A percentile compares a stretch with the other conserved stretches of the same genome.
Conservation (phyloP, 148 eudicot species). For the Pouteria glomerata region DNA sequence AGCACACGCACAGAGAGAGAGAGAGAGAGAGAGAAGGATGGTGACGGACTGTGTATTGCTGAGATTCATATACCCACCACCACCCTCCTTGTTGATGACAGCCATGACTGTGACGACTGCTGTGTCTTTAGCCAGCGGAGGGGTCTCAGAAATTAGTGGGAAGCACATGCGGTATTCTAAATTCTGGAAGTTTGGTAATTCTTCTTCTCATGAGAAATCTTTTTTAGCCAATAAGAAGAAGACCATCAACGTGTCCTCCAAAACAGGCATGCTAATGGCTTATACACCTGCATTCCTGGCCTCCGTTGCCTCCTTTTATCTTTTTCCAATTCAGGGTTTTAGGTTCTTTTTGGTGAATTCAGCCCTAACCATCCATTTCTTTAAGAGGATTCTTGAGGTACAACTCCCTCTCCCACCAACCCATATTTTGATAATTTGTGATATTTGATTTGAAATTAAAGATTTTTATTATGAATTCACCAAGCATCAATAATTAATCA, state of each 20-base stretch:
- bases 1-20: no score
- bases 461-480: no score
- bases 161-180: conserved; percentile 41
- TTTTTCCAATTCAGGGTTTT: conserved; percentile 2
- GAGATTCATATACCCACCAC: conserved; percentile 26
- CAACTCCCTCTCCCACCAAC: neutral
- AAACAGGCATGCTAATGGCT: conserved; percentile 22
- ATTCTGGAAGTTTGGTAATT: conserved; percentile 14
- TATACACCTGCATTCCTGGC: conserved; percentile 29
- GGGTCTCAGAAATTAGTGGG: conserved; percentile 24
- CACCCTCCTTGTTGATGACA: conserved; percentile 19
- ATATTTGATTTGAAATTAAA: no score
- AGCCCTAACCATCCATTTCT: conserved; percentile 25
- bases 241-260: neutral
- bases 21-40: neutral
- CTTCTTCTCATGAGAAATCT: no score
- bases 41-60: neutral
- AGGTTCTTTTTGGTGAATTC: conserved; percentile 22
- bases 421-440: no score
- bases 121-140: conserved; percentile 11
- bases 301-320: conserved; percentile 8
- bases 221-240: no score
- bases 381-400: conserved; percentile 31
- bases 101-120: conserved; percentile 25
- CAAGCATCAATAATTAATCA: no score